Base-by-base conservation (phyloP, 129 eudicot species). In the Tagetes erecta region DNA sequence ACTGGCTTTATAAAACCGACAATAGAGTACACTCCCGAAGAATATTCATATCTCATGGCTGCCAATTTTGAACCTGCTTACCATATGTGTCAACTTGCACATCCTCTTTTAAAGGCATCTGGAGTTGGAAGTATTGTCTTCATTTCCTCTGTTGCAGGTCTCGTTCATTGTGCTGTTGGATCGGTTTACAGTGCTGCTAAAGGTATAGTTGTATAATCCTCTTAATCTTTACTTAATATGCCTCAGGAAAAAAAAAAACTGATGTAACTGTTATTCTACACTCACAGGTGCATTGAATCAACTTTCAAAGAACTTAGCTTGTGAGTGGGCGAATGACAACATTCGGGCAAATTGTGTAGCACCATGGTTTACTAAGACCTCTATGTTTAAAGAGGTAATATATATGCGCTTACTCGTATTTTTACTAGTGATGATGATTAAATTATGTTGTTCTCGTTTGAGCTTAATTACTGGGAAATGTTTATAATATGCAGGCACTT, bases 251-350 rank as follows among this genome's bases (percentile, higher is more conserved):
- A 59, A 47, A 40, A 39, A 31, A 20, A 20, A 20, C 27, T 40
- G 14, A 34, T 70, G 44, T 51, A 76, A 63, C 71, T 27, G 47
- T 36, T 49, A 0, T 65, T 57, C 65, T 35, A 52, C 64, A 36
- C 34, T 58, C 41, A 3, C 86, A 93, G 98, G 84, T 72, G 98
- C 96, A 12, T 77, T 87, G 27, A 89, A 93, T 83, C 98, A 93
- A 81, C 96, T 90, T 52, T 81, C 98, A 8, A 87, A 81, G 74
- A 90, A 90, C 68, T 85, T 93, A 84, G 92, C 98, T 13, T 93
- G 98, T 71, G 98, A 93, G 82, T 93, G 98, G 98, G 98, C 95
- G 35, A 83, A 81, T 76, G 96, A 93, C 75, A 86, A 81, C 55
- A 93, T 93, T 8, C 87, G 95, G 65, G 75, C 74, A 47, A 93